Evolutionary conservation across 371 early-diverging fungal species (phyloP).

Genomic region (Chytridium lagenaria): DNA sequence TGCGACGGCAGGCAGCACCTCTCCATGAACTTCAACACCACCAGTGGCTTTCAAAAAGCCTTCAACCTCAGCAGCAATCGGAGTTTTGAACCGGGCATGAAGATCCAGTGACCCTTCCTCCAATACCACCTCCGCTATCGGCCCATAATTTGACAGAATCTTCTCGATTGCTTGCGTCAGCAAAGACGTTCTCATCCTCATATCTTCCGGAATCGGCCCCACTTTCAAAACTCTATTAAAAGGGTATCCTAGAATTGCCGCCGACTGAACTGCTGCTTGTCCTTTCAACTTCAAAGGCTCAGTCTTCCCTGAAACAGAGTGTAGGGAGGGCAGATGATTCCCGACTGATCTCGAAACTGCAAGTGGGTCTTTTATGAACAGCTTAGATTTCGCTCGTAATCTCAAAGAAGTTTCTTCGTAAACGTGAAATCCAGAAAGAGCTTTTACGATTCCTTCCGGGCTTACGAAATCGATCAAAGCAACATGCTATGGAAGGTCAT

Average conservation of each 20-base stretch:
- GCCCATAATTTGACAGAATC: background rate
- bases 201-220: constrained; percentile 16
- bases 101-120: background rate
- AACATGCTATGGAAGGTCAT: background rate
- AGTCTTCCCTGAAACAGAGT: constrained; percentile 8
- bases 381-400: background rate
- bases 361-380: background rate
- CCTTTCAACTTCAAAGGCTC: constrained; percentile 14
- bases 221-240: constrained; percentile 25
- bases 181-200: background rate
- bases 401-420: constrained; percentile 30
- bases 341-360: background rate
- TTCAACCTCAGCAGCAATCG: constrained; percentile 27
- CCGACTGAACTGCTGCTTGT: background rate
- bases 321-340: background rate
- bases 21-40: constrained; percentile 23
- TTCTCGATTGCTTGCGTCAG: background rate
- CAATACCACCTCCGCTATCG: constrained; percentile 8
- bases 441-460: constrained; percentile 25
- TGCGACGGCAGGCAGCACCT: constrained; percentile 7
- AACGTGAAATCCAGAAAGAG: constrained; percentile 17
- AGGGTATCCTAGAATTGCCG: constrained; percentile 27
- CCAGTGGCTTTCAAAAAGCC: constrained; percentile 16
- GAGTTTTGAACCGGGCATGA: constrained; percentile 23
- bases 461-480: constrained; percentile 24